These are phyloP conservation scores for Euptelea pleiosperma DNA, from an alignment of 164 flowering plant species.

Conservation along the genomic window DNA sequence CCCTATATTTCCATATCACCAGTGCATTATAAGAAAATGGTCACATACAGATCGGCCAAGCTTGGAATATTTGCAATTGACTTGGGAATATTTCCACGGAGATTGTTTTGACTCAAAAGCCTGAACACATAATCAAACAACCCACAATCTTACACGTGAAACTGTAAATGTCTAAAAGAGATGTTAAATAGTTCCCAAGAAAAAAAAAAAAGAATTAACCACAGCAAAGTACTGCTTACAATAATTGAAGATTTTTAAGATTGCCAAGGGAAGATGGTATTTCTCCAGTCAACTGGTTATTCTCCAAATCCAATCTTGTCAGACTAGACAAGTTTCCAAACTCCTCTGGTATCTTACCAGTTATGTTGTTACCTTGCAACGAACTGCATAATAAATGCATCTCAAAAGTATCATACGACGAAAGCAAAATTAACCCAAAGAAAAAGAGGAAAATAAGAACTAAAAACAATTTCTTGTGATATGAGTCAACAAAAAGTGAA, in stretches of 20 bases:
- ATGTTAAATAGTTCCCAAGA: too few species aligned
- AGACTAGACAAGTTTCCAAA: conserved; percentile 69
- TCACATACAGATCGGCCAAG: conserved; percentile 62
- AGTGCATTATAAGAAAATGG: neutral
- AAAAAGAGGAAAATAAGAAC: conserved; percentile 2
- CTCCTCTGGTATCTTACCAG: conserved; percentile 80
- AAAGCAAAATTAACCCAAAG: neutral
- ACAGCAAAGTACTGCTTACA: conserved; percentile 51
- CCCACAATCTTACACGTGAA: conserved; percentile 3
- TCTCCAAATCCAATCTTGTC: conserved; percentile 60
- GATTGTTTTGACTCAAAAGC: conserved; percentile 74
- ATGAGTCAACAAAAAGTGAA: neutral
- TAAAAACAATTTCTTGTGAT: neutral
- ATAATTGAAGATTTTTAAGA: conserved; percentile 63
- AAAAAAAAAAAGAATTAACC: neutral
- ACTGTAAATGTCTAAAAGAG: too few species aligned
- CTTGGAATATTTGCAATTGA: conserved; percentile 52
- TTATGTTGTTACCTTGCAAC: conserved; percentile 74
- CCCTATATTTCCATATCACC: neutral
- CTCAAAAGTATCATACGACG: conserved; percentile 8
- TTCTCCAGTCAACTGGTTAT: conserved; percentile 64
- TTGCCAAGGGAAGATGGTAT: conserved; percentile 86
- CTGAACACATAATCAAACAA: conserved; percentile 37
- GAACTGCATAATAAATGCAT: conserved; percentile 41
- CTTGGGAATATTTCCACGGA: conserved; percentile 60